These are phyloP conservation scores for Sinapis alba DNA, from an alignment of 441 rosid genomes.

Conservation along the genomic window DNA sequence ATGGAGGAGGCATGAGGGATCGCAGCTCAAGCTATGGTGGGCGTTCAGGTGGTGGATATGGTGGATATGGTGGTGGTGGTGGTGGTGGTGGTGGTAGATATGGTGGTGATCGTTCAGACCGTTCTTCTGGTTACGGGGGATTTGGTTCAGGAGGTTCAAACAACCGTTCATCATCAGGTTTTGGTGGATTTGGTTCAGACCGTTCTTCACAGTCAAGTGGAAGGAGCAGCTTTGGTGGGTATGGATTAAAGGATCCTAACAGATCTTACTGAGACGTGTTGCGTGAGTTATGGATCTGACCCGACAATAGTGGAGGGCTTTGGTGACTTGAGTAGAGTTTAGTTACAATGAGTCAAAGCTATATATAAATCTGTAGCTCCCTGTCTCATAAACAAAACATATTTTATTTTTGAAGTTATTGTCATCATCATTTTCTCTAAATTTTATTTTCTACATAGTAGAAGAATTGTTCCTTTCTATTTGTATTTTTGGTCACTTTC, in stretches of 20 bases:
- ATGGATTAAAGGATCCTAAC: slow-evolving; percentile 37
- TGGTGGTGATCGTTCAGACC: slow-evolving; percentile 47
- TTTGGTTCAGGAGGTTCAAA: slow-evolving; percentile 47
- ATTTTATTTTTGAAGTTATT: slow-evolving; percentile 6
- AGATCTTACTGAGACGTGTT: slow-evolving; percentile 36
- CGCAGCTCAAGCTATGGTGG: slow-evolving; percentile 52
- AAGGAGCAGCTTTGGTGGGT: slow-evolving; percentile 41
- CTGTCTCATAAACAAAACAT: slow-evolving; percentile 26
- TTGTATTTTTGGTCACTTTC: neutral
- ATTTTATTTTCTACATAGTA: slow-evolving; percentile 17
- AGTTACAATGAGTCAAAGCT: slow-evolving; percentile 24
- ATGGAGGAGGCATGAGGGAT: slow-evolving; percentile 46
- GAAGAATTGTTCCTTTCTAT: neutral
- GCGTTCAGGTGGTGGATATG: slow-evolving; percentile 34
- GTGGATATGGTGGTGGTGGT: slow-evolving; percentile 37
- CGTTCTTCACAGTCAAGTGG: slow-evolving; percentile 44
- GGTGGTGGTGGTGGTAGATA: slow-evolving; percentile 50
- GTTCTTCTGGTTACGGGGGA: slow-evolving; percentile 52
- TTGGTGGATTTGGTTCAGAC: slow-evolving; percentile 40
- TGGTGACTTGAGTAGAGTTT: slow-evolving; percentile 19
- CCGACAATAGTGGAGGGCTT: slow-evolving; percentile 13
- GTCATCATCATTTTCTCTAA: slow-evolving; percentile 13
- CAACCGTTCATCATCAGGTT: slow-evolving; percentile 31
- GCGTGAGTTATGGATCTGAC: slow-evolving; percentile 19
- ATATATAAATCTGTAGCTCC: slow-evolving; percentile 34